Percentiles rank a stretch among this genome's conserved stretches.
phyloP scores from a whole-genome alignment of 2,329 filamentous ascomycete genomes.

The Pseudocercospora fuligena region DNA sequence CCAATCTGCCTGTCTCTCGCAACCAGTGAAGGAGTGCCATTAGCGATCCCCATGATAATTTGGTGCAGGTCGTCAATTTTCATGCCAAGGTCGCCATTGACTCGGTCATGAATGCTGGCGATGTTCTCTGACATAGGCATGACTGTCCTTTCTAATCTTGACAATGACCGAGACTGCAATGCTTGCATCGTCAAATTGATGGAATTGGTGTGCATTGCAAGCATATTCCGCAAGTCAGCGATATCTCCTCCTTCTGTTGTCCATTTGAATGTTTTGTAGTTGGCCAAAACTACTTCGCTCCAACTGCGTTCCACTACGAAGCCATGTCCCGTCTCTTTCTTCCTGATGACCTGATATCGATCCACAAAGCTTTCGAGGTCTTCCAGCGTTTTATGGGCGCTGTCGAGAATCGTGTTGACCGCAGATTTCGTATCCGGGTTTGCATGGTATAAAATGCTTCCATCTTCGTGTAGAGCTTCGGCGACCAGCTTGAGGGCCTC shows the following conservation, averaged over 20 bases:
- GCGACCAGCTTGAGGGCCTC: constrained; percentile 52
- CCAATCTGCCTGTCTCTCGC: constrained; percentile 22
- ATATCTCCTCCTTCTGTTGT: constrained; percentile 52
- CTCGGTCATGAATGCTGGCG: constrained; percentile 37
- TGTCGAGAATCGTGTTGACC: constrained; percentile 46
- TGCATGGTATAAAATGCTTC: constrained; percentile 43
- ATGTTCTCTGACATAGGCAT: constrained; percentile 41
- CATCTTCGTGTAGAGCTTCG: constrained; percentile 47
- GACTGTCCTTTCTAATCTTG: constrained; percentile 39
- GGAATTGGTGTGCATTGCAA: constrained; percentile 50
- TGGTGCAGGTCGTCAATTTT: constrained; percentile 39
- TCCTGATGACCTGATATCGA: constrained; percentile 51
- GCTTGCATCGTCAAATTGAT: constrained; percentile 48
- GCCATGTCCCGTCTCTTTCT: constrained; percentile 46
- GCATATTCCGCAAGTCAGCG: constrained; percentile 44
- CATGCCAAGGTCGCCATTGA: constrained; percentile 33
- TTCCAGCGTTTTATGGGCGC: constrained; percentile 46
- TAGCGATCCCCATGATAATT: constrained; percentile 36
- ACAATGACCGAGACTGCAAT: constrained; percentile 48
- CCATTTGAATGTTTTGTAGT: constrained; percentile 52
- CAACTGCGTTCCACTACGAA: constrained; percentile 51
- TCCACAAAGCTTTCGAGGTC: constrained; percentile 53
- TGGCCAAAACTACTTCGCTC: constrained; percentile 48
- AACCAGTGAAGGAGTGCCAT: constrained; percentile 29
- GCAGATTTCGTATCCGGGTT: constrained; percentile 43